These are phyloP conservation scores for Solanum habrochaites DNA, from an alignment of 257 asterid species.

Conservation along the genomic window DNA sequence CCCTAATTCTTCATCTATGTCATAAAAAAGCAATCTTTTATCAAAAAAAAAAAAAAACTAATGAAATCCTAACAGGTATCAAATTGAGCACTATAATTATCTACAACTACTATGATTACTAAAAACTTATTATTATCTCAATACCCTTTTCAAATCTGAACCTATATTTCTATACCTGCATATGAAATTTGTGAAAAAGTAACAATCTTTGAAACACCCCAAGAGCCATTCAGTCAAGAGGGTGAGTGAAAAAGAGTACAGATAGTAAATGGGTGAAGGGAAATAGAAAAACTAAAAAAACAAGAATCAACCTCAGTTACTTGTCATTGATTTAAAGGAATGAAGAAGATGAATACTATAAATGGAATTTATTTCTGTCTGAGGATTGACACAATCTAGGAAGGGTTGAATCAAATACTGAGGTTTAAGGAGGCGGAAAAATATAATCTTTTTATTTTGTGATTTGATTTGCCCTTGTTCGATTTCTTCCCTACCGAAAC, in stretches of 20 bases:
- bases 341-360: not conserved
- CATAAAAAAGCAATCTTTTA: not conserved
- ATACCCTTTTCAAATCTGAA: not conserved
- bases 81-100: not conserved
- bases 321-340: not conserved
- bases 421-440: not conserved
- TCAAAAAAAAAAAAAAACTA: not conserved
- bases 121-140: not conserved
- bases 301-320: not conserved
- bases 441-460: not conserved
- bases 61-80: not conserved
- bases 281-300: not conserved
- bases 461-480: not conserved
- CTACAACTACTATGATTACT: not conserved
- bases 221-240: not conserved
- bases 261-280: not conserved
- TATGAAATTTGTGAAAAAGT: not conserved
- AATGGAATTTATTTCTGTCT: not conserved
- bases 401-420: not conserved
- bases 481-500: rapidly evolving
- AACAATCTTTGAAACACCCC: not conserved
- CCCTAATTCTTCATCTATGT: not conserved
- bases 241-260: not conserved
- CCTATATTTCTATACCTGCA: not conserved
- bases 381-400: not conserved